Evolutionary conservation across 805 yeast species (phyloP), one percentile per base, ranked within the genome.

Genomic region (Zygosaccharomyces rouxii): DNA sequence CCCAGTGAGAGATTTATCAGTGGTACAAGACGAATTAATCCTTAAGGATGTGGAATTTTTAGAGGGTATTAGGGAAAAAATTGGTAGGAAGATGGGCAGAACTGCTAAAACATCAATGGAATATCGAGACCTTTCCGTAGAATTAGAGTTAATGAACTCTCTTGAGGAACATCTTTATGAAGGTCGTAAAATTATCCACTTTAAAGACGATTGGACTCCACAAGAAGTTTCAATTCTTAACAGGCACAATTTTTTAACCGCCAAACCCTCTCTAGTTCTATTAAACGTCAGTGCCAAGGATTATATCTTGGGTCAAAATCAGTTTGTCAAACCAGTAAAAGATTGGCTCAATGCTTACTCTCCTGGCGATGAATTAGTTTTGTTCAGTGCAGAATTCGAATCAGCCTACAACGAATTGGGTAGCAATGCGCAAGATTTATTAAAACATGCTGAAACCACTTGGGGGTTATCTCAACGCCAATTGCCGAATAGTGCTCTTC

Each of bases 181-280:
- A 44, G 70, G 70, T 2, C 57, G 53, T 47, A 87, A 59, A 72
- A 76, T 48, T 84, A 87, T 29, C 71, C 78, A 56, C 75, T 79
- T 84, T 39, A 80, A 82, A 44, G 73, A 77, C 44, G 63, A 63
- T 4, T 86, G 94, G 89, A 71, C 77, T 14, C 71, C 73, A 26
- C 77, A 77, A 23, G 94, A 89, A 58, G 79, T 83, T 38, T 80
- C 77, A 25, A 71, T 83, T 42, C 76, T 88, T 47, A 87, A 86
- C 67, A 74, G 78, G 31, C 79, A 86, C 72, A 83, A 81, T 58
- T 78, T 89, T 44, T 68, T 89, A 43, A 89, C 96, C 1, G 89
- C 96, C 3, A 89, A 89, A 63, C 97, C 97, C n/a, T 81, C 90
- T 1, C 79, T 89, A 13, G 83, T 83, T 53, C 65, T 89, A 42